These are phyloP conservation scores for Ramularia endophylla DNA, from an alignment of 2,329 filamentous ascomycete species.

Conservation along the genomic window DNA sequence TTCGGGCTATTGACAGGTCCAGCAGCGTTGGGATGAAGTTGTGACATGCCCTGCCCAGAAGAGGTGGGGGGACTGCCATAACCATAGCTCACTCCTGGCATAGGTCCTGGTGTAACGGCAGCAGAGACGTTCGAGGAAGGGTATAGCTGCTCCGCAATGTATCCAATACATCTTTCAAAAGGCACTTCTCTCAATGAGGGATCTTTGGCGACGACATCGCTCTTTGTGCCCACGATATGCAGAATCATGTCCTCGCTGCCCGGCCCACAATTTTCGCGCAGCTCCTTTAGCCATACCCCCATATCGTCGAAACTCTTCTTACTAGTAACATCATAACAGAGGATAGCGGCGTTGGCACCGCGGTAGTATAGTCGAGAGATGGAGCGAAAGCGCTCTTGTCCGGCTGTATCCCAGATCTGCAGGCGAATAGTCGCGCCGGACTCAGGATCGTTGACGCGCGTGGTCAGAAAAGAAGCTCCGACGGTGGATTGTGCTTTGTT, in stretches of 20 bases:
- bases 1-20: conserved; percentile 34
- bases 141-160: conserved; percentile 85
- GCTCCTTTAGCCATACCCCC: conserved; percentile 77
- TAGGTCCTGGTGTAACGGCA: conserved; percentile 11
- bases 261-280: conserved; percentile 49
- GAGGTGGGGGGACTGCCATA: conserved; percentile 18
- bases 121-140: conserved; percentile 43
- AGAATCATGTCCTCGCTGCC: conserved; percentile 65
- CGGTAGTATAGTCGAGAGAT: conserved; percentile 96
- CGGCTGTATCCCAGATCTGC: conserved; percentile 95
- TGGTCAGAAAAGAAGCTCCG: conserved; percentile 54
- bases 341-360: conserved; percentile 85
- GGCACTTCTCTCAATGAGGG: conserved; percentile 74
- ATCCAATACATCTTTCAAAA: conserved; percentile 92
- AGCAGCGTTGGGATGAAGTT: conserved; percentile 40
- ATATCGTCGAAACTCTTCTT: conserved; percentile 82
- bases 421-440: conserved; percentile 82
- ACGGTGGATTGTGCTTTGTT: conserved; percentile 42
- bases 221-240: conserved; percentile 90
- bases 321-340: conserved; percentile 93
- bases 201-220: conserved; percentile 82
- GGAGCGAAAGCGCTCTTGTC: conserved; percentile 89
- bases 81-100: conserved; percentile 3
- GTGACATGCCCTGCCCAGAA: conserved; percentile 31
- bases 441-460: conserved; percentile 67